These are phyloP conservation scores for Yarrowia sp. DNA, from an alignment of 805 yeast species.

Conservation along the genomic window DNA sequence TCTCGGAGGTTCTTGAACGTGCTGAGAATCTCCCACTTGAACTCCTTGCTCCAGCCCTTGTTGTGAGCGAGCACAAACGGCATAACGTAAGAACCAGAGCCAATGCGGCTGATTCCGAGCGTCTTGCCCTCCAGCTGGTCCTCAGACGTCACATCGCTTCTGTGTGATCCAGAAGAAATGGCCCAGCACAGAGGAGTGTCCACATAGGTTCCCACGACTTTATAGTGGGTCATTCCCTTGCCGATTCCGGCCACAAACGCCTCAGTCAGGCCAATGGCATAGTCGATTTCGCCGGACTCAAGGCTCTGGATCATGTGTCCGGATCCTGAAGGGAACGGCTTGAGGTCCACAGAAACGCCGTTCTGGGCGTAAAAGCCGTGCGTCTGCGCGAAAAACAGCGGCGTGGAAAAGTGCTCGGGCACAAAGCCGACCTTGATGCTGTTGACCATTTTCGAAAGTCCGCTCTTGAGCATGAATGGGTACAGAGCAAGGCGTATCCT, in stretches of 20 bases:
- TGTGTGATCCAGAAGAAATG: constrained; percentile 66
- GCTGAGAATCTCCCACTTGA: constrained; percentile 55
- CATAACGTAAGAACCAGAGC: constrained; percentile 92
- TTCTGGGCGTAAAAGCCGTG: constrained; percentile 54
- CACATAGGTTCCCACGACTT: constrained; percentile 78
- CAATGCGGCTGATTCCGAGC: constrained; percentile 83
- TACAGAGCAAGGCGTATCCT: background rate
- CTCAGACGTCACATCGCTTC: constrained; percentile 54
- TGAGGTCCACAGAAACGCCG: constrained; percentile 54
- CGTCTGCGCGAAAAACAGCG: constrained; percentile 66
- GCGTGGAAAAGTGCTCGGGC: constrained; percentile 92
- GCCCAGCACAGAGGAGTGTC: constrained; percentile 89
- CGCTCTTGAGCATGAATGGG: constrained; percentile 1
- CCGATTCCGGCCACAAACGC: constrained; percentile 83
- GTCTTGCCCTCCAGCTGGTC: constrained; percentile 56
- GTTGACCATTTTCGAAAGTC: background rate
- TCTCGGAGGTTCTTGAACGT: constrained; percentile 75
- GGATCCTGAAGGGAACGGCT: constrained; percentile 81
- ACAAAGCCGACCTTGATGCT: constrained; percentile 62
- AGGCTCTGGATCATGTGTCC: constrained; percentile 81
- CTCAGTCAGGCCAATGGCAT: constrained; percentile 88
- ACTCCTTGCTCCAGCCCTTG: constrained; percentile 45
- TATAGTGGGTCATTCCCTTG: constrained; percentile 62
- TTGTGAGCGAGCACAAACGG: constrained; percentile 75
- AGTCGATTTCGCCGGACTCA: constrained; percentile 38